These are phyloP conservation scores for Corymbia maculata DNA, from an alignment of 345 rosid species.

Conservation along the genomic window DNA sequence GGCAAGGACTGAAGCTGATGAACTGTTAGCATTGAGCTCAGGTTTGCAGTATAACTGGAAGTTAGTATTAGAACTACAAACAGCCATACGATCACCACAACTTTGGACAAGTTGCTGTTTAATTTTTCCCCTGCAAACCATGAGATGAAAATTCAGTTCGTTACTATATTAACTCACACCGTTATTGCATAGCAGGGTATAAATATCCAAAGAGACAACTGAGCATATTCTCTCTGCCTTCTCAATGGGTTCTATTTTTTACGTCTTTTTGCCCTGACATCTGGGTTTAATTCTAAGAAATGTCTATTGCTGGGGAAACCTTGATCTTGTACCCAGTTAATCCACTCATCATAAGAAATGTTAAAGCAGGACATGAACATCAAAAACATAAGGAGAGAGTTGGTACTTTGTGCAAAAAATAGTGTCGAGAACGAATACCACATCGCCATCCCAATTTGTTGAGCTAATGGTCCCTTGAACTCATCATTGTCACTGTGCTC, in stretches of 20 bases:
- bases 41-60: conserved; percentile 41
- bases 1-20: conserved; percentile 20
- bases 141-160: too few relatives aligned
- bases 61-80: conserved; percentile 39
- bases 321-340: too few relatives aligned
- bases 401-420: conserved; percentile 39
- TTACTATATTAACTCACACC: too few relatives aligned
- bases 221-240: too few relatives aligned
- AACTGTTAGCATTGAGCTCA: conserved; percentile 35
- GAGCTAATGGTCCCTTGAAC: conserved; percentile 26
- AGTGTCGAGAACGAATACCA: conserved; percentile 47
- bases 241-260: accelerated
- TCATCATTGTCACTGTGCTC: conserved; percentile 25
- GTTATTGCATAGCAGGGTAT: too few relatives aligned
- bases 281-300: too few relatives aligned
- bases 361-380: background rate
- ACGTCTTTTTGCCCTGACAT: too few relatives aligned
- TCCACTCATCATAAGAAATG: too few relatives aligned
- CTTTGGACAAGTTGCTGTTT: conserved; percentile 24
- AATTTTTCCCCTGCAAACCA: conserved; percentile 27
- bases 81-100: conserved; percentile 44
- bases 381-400: background rate
- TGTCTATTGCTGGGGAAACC: too few relatives aligned
- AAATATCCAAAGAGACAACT: too few relatives aligned
- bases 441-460: conserved; percentile 24